phyloP scores from a whole-genome alignment of 768 basidiomycete genomes.

The Phlegmacium glaucopus region DNA sequence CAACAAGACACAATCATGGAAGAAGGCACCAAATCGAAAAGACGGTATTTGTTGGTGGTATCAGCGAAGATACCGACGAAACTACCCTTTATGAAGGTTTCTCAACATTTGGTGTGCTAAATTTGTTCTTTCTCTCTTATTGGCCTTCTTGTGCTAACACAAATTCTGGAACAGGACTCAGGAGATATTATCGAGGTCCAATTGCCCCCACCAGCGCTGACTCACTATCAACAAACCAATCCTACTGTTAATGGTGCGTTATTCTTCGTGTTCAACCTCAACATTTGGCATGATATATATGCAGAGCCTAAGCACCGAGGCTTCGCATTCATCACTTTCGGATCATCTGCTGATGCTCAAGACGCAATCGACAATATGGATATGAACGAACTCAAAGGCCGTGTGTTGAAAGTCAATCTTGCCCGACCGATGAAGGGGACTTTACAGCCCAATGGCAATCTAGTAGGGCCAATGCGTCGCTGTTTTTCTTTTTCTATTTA shows the following conservation, averaged over 20 bases:
- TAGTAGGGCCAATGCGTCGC: constrained; percentile 69
- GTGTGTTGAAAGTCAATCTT: constrained; percentile 77
- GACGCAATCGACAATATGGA: constrained; percentile 99
- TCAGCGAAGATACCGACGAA: constrained; percentile 85
- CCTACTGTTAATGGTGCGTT: constrained; percentile 37
- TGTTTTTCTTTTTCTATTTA: background rate
- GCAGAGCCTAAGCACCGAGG: constrained; percentile 86
- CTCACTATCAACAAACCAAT: constrained; percentile 42
- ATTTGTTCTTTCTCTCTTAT: background rate
- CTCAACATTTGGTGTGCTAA: constrained; percentile 77
- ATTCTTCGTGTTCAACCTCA: background rate
- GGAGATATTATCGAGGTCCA: constrained; percentile 94
- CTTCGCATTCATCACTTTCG: constrained; percentile 90
- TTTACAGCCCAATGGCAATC: constrained; percentile 64
- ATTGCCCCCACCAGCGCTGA: constrained; percentile 75
- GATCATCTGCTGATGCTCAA: constrained; percentile 78
- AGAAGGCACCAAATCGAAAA: constrained; percentile 83
- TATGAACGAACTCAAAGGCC: constrained; percentile 80
- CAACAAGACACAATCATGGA: too few species aligned
- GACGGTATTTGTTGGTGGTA: constrained; percentile 81
- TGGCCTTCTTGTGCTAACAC: too few species aligned
- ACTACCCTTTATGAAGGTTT: constrained; percentile 72
- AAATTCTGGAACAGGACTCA: constrained; percentile 28
- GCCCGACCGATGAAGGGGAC: constrained; percentile 80
- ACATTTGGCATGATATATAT: too few species aligned